A percentile compares a stretch with the other conserved stretches of the same genome.
These are phyloP conservation scores for Hypoxylon sp. DNA, from an alignment of 2,329 filamentous ascomycete genomes.

Conservation along the genomic window DNA sequence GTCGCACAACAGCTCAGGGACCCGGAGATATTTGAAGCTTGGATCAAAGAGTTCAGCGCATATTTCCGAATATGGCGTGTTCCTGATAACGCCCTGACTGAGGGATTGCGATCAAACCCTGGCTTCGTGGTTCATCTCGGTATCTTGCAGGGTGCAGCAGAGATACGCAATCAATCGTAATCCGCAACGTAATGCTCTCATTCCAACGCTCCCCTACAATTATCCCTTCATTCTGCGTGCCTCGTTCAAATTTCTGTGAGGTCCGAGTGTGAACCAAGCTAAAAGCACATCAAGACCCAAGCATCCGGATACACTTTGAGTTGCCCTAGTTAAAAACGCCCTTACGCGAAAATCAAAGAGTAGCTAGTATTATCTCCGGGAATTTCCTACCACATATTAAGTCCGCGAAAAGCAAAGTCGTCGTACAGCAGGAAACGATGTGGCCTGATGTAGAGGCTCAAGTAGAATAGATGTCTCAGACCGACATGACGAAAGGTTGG, in stretches of 20 bases:
- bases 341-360: not conserved
- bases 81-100: slow-evolving; percentile 72
- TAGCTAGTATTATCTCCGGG: not conserved
- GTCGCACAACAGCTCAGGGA: slow-evolving; percentile 92
- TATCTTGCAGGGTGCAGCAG: slow-evolving; percentile 63
- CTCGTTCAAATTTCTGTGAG: slow-evolving; percentile 4
- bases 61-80: slow-evolving; percentile 84
- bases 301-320: not conserved
- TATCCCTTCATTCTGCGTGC: slow-evolving; percentile 5
- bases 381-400: not conserved
- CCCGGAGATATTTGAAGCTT: slow-evolving; percentile 86
- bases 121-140: slow-evolving; percentile 90
- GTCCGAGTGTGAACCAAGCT: slow-evolving; percentile 1
- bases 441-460: slow-evolving; percentile 7
- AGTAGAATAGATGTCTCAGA: slow-evolving; percentile 6
- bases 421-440: not conserved
- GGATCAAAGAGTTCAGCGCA: slow-evolving; percentile 77
- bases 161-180: slow-evolving; percentile 33
- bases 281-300: not conserved
- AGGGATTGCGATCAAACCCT: slow-evolving; percentile 71
- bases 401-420: not conserved
- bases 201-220: slow-evolving; percentile 1
- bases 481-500: not conserved
- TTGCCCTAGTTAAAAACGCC: not conserved
- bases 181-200: slow-evolving; percentile 30